Conservation (phyloP, 78 protist species). For the Pelomyxa schiedti region DNA sequence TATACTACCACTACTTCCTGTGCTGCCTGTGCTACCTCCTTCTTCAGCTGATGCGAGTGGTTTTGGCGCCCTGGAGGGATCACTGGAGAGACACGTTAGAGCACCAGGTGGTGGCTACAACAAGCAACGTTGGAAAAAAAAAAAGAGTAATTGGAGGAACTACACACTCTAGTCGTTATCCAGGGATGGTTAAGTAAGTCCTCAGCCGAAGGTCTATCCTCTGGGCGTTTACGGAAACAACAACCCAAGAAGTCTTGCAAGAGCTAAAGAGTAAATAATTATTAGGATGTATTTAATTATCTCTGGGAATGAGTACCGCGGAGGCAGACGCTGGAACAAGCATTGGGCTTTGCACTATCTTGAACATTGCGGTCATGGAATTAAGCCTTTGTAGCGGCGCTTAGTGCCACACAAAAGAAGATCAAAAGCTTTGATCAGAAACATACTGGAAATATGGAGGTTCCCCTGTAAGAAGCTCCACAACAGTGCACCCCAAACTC, state of each 20-base stretch:
- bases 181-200: background rate
- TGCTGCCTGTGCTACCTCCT: no score
- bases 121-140: no score
- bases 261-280: background rate
- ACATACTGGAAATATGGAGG: conserved; percentile 33
- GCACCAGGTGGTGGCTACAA: no score
- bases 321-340: background rate
- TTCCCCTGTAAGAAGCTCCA: conserved; percentile 50
- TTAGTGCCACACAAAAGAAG: no score
- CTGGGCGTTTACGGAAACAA: background rate
- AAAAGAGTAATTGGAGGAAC: no score
- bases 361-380: background rate
- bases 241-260: background rate
- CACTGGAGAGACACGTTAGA: no score
- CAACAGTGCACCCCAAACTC: conserved; percentile 29
- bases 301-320: background rate
- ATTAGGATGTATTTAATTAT: background rate
- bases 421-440: no score
- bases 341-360: background rate
- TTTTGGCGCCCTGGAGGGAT: no score
- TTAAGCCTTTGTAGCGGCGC: no score
- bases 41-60: no score
- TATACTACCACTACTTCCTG: no score
- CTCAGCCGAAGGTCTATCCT: background rate
- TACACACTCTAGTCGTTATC: no score